These are phyloP conservation scores for Wickerhamiella kazuoi DNA, from an alignment of 805 yeast species.

Conservation along the genomic window DNA sequence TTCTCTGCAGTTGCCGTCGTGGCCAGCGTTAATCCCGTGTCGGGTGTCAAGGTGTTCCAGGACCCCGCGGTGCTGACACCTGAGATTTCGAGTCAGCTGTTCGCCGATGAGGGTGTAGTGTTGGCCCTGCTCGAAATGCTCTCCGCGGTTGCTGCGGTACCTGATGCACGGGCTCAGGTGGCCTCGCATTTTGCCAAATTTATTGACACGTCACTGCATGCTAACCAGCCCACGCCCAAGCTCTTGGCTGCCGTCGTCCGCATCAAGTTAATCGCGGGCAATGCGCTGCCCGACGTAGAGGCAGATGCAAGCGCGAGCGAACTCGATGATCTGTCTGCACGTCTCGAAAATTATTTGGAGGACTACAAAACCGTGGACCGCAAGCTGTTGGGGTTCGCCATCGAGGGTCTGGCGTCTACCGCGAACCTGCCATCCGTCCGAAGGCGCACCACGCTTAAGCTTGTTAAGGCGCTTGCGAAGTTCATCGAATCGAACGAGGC, in stretches of 20 bases:
- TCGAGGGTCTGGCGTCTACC: conserved; percentile 25
- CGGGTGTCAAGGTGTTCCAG: conserved; percentile 16
- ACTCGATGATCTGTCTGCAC: conserved; percentile 16
- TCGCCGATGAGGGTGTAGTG: conserved; percentile 12
- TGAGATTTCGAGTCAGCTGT: conserved; percentile 7
- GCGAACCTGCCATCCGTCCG: conserved; percentile 19
- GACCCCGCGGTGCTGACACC: conserved; percentile 6
- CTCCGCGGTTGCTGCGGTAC: conserved; percentile 20
- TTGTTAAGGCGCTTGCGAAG: conserved; percentile 3
- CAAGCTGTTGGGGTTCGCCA: conserved; percentile 10
- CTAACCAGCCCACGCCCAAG: conserved; percentile 11
- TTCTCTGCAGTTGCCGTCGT: conserved; percentile 15
- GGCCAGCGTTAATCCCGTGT: conserved; percentile 15
- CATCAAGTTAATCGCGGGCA: conserved; percentile 19
- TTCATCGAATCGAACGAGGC: conserved; percentile 9
- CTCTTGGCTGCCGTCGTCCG: conserved; percentile 21
- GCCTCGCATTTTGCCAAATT: conserved; percentile 12
- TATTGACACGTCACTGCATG: conserved; percentile 13
- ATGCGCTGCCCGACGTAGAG: conserved; percentile 11
- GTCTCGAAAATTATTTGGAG: conserved; percentile 16
- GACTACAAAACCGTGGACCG: background rate
- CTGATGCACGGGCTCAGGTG: conserved; percentile 17
- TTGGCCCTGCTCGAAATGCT: conserved; percentile 18
- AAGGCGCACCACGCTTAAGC: conserved; percentile 10
- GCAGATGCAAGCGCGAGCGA: conserved; percentile 9